phyloP scores from a whole-genome alignment of 306 rosid species.

The Spatholobus suberectus region DNA sequence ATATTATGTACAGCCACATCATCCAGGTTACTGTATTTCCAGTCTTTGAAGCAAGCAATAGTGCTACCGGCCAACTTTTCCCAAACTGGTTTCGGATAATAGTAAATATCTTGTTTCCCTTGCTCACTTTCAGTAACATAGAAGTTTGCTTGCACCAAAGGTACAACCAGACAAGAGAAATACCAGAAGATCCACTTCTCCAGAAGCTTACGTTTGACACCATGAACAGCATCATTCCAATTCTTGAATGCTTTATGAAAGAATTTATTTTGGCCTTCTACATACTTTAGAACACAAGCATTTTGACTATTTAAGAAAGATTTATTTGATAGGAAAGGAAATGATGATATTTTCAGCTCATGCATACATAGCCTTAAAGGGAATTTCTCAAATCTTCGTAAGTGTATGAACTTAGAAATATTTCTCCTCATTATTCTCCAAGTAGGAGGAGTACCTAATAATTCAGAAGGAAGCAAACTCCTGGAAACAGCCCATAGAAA shows the following conservation, averaged over 20 bases:
- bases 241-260: constrained; percentile 36
- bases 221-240: constrained; percentile 50
- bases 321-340: constrained; percentile 66
- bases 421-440: constrained; percentile 83
- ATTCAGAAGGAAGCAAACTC: constrained; percentile 74
- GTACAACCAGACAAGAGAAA: constrained; percentile 72
- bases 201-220: constrained; percentile 61
- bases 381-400: constrained; percentile 77
- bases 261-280: constrained; percentile 37
- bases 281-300: constrained; percentile 38
- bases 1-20: constrained; percentile 62
- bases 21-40: constrained; percentile 61
- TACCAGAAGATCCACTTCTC: constrained; percentile 92
- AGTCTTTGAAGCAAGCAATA: constrained; percentile 58
- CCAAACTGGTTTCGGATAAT: constrained; percentile 80
- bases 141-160: constrained; percentile 86
- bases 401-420: constrained; percentile 71
- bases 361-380: constrained; percentile 75
- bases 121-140: constrained; percentile 82
- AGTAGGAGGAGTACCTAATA: constrained; percentile 75
- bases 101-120: constrained; percentile 75
- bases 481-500: constrained; percentile 93
- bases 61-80: constrained; percentile 65
- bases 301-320: constrained; percentile 49
- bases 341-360: constrained; percentile 61